A percentile compares a stretch with the other conserved stretches of the same genome.
phyloP scores from a whole-genome alignment of 176 grass and related monocot genomes.

The Aegilops sharonensis region DNA sequence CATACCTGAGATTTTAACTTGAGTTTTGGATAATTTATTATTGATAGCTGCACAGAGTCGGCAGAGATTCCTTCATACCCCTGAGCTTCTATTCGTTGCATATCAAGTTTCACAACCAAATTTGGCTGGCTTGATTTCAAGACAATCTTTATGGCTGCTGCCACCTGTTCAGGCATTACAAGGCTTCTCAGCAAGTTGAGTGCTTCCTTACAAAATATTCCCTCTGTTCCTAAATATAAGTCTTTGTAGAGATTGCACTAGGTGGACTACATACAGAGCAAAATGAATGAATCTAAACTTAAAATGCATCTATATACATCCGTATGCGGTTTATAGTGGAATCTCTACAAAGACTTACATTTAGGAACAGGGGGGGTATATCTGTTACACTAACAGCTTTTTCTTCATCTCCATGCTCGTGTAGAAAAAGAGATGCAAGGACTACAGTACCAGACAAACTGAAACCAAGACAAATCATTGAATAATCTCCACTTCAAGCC shows the following conservation, averaged over 20 bases:
- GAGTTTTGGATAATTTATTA: conserved; percentile 85
- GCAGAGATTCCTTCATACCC: conserved; percentile 63
- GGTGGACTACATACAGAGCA: too few species aligned
- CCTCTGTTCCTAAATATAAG: too few species aligned
- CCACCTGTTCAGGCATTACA: conserved; percentile 49
- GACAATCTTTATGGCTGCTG: conserved; percentile 57
- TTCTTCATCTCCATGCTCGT: not conserved
- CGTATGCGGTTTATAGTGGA: too few species aligned
- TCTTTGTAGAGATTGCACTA: too few species aligned
- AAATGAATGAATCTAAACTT: too few species aligned
- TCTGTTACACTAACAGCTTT: not conserved
- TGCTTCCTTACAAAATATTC: not conserved
- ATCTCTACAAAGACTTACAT: too few species aligned
- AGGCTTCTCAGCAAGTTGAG: not conserved
- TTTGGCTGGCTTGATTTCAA: conserved; percentile 66
- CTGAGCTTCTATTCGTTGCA: conserved; percentile 55
- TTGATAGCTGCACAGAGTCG: conserved; percentile 68
- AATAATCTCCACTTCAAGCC: conserved; percentile 12
- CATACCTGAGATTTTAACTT: conserved; percentile 89
- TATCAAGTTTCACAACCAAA: conserved; percentile 74
- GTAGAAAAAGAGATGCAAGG: not conserved
- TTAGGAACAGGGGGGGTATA: not conserved
- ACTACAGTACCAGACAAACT: not conserved
- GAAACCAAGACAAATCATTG: not conserved
- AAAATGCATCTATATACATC: too few species aligned